A percentile compares a stretch with the other conserved stretches of the same genome.
Conservation (phyloP, 2,329 filamentous ascomycete genomes). For the Trichoderma koningiopsis region DNA sequence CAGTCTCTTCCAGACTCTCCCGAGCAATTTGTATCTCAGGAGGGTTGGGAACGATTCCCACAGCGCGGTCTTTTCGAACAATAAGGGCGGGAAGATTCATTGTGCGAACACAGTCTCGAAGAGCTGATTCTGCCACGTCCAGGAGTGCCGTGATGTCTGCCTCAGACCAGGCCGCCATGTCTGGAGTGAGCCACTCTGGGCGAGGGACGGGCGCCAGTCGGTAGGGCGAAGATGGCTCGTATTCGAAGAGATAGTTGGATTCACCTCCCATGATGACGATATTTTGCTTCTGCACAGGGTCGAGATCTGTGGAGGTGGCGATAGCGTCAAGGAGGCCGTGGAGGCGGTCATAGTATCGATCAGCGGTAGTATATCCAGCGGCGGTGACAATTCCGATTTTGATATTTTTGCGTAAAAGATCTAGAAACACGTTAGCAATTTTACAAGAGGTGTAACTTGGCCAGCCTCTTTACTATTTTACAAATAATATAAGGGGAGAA, state of each 20-base stretch:
- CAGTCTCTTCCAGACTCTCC: constrained; percentile 93
- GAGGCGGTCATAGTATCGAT: constrained; percentile 82
- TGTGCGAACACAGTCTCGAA: constrained; percentile 77
- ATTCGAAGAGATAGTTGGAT: constrained; percentile 92
- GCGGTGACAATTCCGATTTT: constrained; percentile 95
- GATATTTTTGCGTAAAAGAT: constrained; percentile 75
- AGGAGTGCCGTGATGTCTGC: constrained; percentile 77
- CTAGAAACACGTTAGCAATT: constrained; percentile 36
- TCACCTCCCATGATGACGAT: constrained; percentile 94
- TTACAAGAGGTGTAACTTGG: too few species aligned
- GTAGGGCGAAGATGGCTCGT: constrained; percentile 63
- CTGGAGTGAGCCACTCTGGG: constrained; percentile 71
- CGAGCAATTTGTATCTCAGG: constrained; percentile 71
- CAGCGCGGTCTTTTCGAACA: constrained; percentile 84
- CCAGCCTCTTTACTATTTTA: background rate
- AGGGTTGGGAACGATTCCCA: constrained; percentile 71
- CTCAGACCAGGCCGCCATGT: constrained; percentile 78
- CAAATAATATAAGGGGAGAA: background rate
- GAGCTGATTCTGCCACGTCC: constrained; percentile 81
- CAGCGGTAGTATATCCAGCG: constrained; percentile 87
- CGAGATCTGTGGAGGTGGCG: constrained; percentile 58
- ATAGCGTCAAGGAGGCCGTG: constrained; percentile 85
- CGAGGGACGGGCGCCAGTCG: constrained; percentile 69
- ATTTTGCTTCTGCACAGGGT: constrained; percentile 69
- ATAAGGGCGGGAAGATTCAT: constrained; percentile 78